Base-by-base conservation (phyloP, 768 basidiomycete species). In the Vishniacozyma victoriae region DNA sequence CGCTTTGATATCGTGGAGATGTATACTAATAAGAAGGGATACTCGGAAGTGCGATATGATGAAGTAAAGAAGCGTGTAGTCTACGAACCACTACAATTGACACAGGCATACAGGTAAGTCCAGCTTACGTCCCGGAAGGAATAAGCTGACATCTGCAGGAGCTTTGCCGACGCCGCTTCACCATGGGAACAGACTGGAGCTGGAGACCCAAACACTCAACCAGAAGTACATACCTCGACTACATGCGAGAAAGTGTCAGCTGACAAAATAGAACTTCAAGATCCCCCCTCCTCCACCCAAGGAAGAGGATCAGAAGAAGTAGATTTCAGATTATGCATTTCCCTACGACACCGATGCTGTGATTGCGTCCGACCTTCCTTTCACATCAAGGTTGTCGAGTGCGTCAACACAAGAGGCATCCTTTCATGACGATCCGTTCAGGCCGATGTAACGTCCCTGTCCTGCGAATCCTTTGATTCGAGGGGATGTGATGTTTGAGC, bases 51-150 rank as follows among this genome's bases (percentile, higher is more conserved):
- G 33, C 86, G 95, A 35, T 99, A 97, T 66, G 92, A 96, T 61
- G 95, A 97, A 75, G 91, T 93, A 75, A 82, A 85, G 63, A 96
- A 96, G 75, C 86, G 92, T 31, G 89, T 96, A 46, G 89, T 95
- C 27, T 95, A 96, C 64, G 95, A 99, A 71, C 95, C 95, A 27
- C 78, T 99, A 39, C 95, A 99, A 70, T 79, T 99, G 50, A 91
- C 93, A 1, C 95, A 99, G 69, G 93, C 95, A 36, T 99, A 93
- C 84, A 82, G 90, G 90, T 91, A 60, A 52, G 77, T 67, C 15
- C 27, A 38, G 38, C 22, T 41, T 23, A 11, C 46, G 18, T 43
- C 11, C 24, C 24, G 35, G 16, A 35, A 29, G 19, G 51, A 14
- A 45, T 24, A 25, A 45, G 52, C 23, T 60, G 39, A 50, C 36